These are phyloP conservation scores for Puya raimondii DNA, from an alignment of 176 grass and related monocot genomes.

Conservation along the genomic window DNA sequence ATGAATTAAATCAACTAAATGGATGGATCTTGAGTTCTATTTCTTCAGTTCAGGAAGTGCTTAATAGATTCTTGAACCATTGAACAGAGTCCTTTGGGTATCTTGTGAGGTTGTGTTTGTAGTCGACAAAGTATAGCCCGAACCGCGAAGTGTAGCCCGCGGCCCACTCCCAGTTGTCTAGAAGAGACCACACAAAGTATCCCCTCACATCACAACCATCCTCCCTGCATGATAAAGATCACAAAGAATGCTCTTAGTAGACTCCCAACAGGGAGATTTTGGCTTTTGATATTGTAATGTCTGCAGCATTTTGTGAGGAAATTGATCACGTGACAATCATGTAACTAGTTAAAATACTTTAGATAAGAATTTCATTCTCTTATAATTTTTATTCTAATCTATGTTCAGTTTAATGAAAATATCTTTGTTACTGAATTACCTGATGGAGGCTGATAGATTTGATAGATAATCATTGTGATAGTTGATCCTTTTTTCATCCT, in stretches of 20 bases:
- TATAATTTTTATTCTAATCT: background rate
- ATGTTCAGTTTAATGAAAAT: background rate
- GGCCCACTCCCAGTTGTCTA: constrained; percentile 38
- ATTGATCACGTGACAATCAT: too few relatives aligned
- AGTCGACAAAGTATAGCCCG: constrained; percentile 34
- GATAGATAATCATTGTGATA: background rate
- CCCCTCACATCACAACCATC: constrained; percentile 14
- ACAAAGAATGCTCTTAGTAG: background rate
- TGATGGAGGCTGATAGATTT: constrained; percentile 4
- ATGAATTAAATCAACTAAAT: too few relatives aligned
- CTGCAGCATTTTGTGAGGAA: too few relatives aligned
- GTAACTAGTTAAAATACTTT: too few relatives aligned
- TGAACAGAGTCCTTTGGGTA: constrained; percentile 16
- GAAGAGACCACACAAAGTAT: constrained; percentile 27
- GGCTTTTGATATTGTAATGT: too few relatives aligned
- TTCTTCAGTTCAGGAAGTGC: too few relatives aligned
- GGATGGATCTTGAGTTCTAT: too few relatives aligned
- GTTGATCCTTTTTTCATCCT: constrained; percentile 13
- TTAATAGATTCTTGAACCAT: constrained; percentile 17
- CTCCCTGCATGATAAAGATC: background rate
- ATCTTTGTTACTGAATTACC: background rate
- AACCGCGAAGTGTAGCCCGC: constrained; percentile 13
- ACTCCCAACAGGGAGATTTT: background rate
- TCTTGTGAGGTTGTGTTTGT: constrained; percentile 3
- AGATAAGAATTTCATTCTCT: too few relatives aligned